phyloP scores from a whole-genome alignment of 164 flowering plant genomes.

The Taxillus chinensis region DNA sequence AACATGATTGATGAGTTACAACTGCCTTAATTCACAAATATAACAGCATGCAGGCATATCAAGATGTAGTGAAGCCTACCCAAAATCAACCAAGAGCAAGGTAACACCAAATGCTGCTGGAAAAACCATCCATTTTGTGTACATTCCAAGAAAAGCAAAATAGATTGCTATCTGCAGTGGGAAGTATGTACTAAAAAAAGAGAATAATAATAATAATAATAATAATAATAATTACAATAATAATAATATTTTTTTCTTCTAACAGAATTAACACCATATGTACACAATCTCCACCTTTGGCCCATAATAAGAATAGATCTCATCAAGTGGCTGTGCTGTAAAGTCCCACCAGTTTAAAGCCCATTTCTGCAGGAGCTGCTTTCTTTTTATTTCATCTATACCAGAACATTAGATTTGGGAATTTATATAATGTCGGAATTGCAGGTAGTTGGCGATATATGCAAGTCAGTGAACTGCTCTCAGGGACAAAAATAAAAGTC shows the following conservation, averaged over 20 bases:
- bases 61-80: conserved; percentile 29
- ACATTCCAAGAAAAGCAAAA: conserved; percentile 92
- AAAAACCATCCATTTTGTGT: conserved; percentile 79
- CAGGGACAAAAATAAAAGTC: conserved; percentile 4
- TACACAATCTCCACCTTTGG: conserved; percentile 44
- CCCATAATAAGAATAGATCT: conserved; percentile 77
- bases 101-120: conserved; percentile 69
- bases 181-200: conserved; percentile 2
- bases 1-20: neutral
- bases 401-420: neutral
- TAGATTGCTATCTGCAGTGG: conserved; percentile 63
- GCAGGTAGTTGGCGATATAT: neutral
- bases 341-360: conserved; percentile 72
- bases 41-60: neutral
- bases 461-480: too few species aligned
- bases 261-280: neutral
- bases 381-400: conserved; percentile 71
- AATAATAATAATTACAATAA: too few species aligned
- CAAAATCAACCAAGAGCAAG: conserved; percentile 65
- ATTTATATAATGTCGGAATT: conserved; percentile 8
- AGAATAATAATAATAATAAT: too few species aligned
- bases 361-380: conserved; percentile 72
- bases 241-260: too few species aligned
- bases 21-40: neutral
- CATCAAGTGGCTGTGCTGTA: conserved; percentile 84